Percentiles rank a stretch among this genome's conserved stretches.
Conservation (phyloP, 2,329 filamentous ascomycete species). For the Trichoderma afroharzianum region DNA sequence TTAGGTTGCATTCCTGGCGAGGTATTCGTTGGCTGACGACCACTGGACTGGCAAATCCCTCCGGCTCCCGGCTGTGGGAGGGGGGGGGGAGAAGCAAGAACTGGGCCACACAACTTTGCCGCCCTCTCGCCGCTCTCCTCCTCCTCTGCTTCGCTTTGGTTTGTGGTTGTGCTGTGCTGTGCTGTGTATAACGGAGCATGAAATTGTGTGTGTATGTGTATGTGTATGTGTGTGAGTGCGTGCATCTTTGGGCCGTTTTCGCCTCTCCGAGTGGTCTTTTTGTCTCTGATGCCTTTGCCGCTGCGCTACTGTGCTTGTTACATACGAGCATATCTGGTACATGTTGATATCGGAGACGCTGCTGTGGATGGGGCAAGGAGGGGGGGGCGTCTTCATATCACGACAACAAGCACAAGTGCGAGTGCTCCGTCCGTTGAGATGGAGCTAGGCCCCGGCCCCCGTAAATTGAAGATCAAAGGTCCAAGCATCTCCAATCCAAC, state of each 20-base stretch:
- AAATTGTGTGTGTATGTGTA: neutral
- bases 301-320: neutral
- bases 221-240: neutral
- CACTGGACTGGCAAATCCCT: neutral
- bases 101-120: neutral
- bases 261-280: neutral
- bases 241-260: neutral
- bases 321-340: neutral
- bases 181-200: neutral
- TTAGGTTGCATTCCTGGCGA: constrained; percentile 11
- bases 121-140: neutral
- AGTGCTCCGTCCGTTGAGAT: neutral
- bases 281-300: neutral
- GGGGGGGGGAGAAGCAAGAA: neutral
- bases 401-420: neutral
- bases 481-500: neutral
- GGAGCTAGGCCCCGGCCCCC: neutral
- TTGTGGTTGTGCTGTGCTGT: neutral
- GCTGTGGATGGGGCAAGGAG: neutral
- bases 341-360: neutral
- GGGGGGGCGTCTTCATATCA: neutral
- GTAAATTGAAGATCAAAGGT: constrained; percentile 1
- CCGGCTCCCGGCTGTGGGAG: constrained; percentile 9
- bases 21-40: constrained; percentile 1
- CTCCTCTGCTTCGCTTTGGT: neutral